These are phyloP conservation scores for Cyberlindnera saturnus DNA, from an alignment of 805 yeast species.

Conservation along the genomic window DNA sequence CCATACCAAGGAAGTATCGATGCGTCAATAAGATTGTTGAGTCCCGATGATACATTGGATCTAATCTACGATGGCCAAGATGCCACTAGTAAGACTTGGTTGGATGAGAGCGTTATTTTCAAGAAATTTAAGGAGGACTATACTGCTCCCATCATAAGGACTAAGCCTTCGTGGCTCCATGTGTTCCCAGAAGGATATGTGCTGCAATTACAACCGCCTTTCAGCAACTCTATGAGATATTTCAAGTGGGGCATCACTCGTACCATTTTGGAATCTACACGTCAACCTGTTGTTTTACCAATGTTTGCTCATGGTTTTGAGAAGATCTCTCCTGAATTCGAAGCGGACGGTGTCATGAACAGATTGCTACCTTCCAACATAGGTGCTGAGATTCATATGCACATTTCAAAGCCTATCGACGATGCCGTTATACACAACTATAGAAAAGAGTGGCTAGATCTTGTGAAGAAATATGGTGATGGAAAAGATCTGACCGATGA, in stretches of 20 bases:
- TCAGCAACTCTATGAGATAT: conserved; percentile 81
- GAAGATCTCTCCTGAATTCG: conserved; percentile 71
- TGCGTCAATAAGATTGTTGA: conserved; percentile 72
- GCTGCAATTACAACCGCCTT: conserved; percentile 75
- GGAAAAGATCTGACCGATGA: conserved; percentile 57
- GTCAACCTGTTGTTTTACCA: conserved; percentile 83
- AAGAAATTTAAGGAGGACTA: conserved; percentile 25
- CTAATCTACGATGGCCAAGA: conserved; percentile 31
- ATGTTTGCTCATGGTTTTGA: conserved; percentile 84
- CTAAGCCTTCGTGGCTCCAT: conserved; percentile 83
- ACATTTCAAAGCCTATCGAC: conserved; percentile 66
- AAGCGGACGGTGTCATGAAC: conserved; percentile 41
- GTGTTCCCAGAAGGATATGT: conserved; percentile 95
- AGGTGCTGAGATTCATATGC: conserved; percentile 62
- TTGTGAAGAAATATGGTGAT: conserved; percentile 52
- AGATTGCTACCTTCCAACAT: conserved; percentile 56
- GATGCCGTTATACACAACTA: conserved; percentile 53
- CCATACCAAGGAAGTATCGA: conserved; percentile 90
- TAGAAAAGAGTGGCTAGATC: conserved; percentile 62
- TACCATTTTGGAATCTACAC: conserved; percentile 72
- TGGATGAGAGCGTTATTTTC: conserved; percentile 6
- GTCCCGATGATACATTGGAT: conserved; percentile 62
- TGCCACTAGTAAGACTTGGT: conserved; percentile 14
- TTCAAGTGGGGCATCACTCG: conserved; percentile 95
- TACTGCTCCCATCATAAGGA: conserved; percentile 51